These are phyloP conservation scores for Glutinoglossum americanum DNA, from an alignment of 495 filamentous ascomycete species.

Conservation along the genomic window DNA sequence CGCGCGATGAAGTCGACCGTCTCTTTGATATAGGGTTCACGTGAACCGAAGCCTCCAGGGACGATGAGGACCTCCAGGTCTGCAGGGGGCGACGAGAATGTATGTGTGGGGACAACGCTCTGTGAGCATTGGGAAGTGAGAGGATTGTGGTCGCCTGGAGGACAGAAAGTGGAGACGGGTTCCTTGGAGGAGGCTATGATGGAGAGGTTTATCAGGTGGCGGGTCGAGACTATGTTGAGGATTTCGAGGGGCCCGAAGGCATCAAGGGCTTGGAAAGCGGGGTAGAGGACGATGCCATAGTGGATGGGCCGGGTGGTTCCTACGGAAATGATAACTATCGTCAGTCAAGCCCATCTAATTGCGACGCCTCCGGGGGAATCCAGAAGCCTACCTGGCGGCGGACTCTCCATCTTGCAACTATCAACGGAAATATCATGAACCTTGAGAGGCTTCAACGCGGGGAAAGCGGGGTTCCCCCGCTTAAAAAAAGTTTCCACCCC, in stretches of 20 bases:
- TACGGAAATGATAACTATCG: too few relatives aligned
- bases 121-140: constrained; percentile 18
- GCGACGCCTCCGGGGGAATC: too few relatives aligned
- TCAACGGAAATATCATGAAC: too few relatives aligned
- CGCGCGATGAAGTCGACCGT: constrained; percentile 24
- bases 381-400: too few relatives aligned
- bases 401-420: too few relatives aligned
- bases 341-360: too few relatives aligned
- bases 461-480: too few relatives aligned
- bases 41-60: constrained; percentile 38
- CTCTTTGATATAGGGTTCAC: constrained; percentile 16
- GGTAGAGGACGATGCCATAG: constrained; percentile 20
- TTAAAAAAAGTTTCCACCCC: too few relatives aligned
- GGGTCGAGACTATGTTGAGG: constrained; percentile 30
- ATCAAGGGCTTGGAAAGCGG: constrained; percentile 30
- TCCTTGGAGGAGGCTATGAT: constrained; percentile 31
- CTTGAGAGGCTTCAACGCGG: too few relatives aligned
- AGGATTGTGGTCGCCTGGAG: constrained; percentile 3
- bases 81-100: constrained; percentile 22
- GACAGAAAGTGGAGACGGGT: constrained; percentile 24
- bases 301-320: not conserved
- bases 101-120: constrained; percentile 37
- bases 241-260: constrained; percentile 40
- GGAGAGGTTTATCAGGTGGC: constrained; percentile 18
- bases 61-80: constrained; percentile 42